Percentiles rank a stretch among this genome's conserved stretches.
Conservation (phyloP, 306 rosid genomes). For the Cucurbita moschata region DNA sequence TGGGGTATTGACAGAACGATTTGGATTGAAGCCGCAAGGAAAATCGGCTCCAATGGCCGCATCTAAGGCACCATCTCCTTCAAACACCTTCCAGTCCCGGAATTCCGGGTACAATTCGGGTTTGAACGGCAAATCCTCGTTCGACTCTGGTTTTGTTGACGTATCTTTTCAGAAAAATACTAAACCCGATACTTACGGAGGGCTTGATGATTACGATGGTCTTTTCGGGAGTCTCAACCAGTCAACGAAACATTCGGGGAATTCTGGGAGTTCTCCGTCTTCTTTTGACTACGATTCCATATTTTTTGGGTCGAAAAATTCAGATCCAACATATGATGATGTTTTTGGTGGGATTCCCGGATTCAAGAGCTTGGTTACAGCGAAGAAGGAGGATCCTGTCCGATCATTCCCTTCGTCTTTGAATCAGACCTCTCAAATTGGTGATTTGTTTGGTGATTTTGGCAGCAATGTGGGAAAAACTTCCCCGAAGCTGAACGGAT, state of each 20-base stretch:
- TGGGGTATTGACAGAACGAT: constrained; percentile 64
- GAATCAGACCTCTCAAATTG: constrained; percentile 25
- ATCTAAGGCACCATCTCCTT: constrained; percentile 23
- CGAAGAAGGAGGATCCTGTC: constrained; percentile 18
- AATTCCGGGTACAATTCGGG: constrained; percentile 22
- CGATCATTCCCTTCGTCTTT: constrained; percentile 22
- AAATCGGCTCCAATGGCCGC: constrained; percentile 84
- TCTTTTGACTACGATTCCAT: constrained; percentile 42
- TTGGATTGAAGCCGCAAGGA: constrained; percentile 79
- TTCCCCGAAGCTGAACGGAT: constrained; percentile 8
- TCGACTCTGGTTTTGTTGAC: constrained; percentile 17
- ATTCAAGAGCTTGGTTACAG: constrained; percentile 15
- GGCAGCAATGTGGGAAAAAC: constrained; percentile 20
- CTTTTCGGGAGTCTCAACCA: constrained; percentile 22
- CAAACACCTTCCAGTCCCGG: constrained; percentile 7
- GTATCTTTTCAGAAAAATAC: constrained; percentile 14
- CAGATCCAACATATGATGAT: constrained; percentile 37
- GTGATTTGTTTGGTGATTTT: constrained; percentile 41
- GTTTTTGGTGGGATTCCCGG: constrained; percentile 53
- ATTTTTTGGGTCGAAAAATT: constrained; percentile 29
- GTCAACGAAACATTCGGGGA: constrained; percentile 14
- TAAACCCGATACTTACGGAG: constrained; percentile 18
- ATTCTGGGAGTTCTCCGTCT: constrained; percentile 5
- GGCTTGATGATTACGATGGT: constrained; percentile 13
- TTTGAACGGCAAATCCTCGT: constrained; percentile 20